Base-by-base conservation (phyloP, 2,329 filamentous ascomycete genomes). In the Cladophialophora chaetospira region DNA sequence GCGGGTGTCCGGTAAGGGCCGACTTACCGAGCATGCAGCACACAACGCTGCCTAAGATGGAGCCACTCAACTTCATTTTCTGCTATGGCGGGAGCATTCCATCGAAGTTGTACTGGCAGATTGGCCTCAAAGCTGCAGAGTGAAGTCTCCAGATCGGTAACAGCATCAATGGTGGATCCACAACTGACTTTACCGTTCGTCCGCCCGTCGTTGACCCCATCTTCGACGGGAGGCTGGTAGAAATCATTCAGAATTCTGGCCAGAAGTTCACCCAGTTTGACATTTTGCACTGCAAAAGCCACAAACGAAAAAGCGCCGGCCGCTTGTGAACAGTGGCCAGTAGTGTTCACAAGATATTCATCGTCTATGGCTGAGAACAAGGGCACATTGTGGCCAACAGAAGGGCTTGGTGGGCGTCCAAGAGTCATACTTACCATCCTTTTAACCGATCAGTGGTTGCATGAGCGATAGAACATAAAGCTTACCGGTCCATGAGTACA, bases 351-450 rank as follows among this genome's bases (percentile, higher is more conserved):
- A 5, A 53, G 38, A 44, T 44, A 44, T 26, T 53, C 28, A 26
- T 53, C 50, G 25, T 53, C 50, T 10, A 53, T 44, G 11, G 50
- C 23, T 3, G 40, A 53, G 26, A 53, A 53, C 15, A 53, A 19
- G n/a, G 50, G 50, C 11, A 44, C 50, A 31, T 44, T 44, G 9
- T 17, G 21, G n/a, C 19, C 36, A 44, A 36, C 38, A 10, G 25
- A 17, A 13, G 33, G 28, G 15, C 17, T 23, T 9, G 50, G 38
- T 6, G 35, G 11, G 2, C 50, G 50, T 33, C 50, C 50, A 13
- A 53, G 35, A 15, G 50, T 53, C 50, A 53, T 53, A 23, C 36
- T 53, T 15, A 31, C 25, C 19, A 53, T 43, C 23, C 50, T 53
- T 31, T 3, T 9, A 40, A 4, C 11, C n/a, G 13, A 11, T 17